Percentiles rank a stretch among this genome's conserved stretches.
Conservation (phyloP, 495 filamentous ascomycete genomes). For the Opeltia flavorubescens region DNA sequence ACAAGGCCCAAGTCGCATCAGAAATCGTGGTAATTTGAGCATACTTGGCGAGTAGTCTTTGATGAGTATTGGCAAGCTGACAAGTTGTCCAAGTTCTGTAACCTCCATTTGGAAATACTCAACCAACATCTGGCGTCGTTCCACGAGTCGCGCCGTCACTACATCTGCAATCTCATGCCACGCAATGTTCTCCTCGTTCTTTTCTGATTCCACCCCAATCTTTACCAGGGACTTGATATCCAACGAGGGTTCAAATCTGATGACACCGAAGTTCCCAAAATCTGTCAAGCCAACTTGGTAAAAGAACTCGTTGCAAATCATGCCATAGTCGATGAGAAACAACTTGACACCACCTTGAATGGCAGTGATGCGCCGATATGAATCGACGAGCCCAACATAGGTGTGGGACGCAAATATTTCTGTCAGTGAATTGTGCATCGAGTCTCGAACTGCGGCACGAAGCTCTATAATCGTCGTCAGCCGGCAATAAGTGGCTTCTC, state of each 20-base stretch:
- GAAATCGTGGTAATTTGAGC: slow-evolving; percentile 76
- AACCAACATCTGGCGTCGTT: slow-evolving; percentile 67
- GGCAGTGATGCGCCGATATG: slow-evolving; percentile 70
- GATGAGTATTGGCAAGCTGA: slow-evolving; percentile 67
- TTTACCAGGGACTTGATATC: slow-evolving; percentile 53
- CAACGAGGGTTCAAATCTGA: slow-evolving; percentile 65
- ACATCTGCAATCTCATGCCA: slow-evolving; percentile 49
- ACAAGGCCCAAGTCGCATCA: slow-evolving; percentile 76
- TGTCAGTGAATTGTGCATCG: slow-evolving; percentile 80
- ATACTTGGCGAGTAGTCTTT: slow-evolving; percentile 80
- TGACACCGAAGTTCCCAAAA: slow-evolving; percentile 86
- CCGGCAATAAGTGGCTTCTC: slow-evolving; percentile 51
- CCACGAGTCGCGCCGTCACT: slow-evolving; percentile 49
- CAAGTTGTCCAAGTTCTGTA: slow-evolving; percentile 59
- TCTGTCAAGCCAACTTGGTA: slow-evolving; percentile 94
- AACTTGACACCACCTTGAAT: slow-evolving; percentile 90
- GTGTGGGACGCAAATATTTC: slow-evolving; percentile 82
- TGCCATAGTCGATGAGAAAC: slow-evolving; percentile 88
- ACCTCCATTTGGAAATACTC: slow-evolving; percentile 91
- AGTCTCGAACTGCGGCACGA: slow-evolving; percentile 62
- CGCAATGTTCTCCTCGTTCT: slow-evolving; percentile 27
- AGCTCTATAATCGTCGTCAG: slow-evolving; percentile 73
- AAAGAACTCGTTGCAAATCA: slow-evolving; percentile 79
- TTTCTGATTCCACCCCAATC: slow-evolving; percentile 59
- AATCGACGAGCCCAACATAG: slow-evolving; percentile 88